Base-by-base conservation (phyloP, 768 basidiomycete genomes). In the Suillus alpinus region DNA sequence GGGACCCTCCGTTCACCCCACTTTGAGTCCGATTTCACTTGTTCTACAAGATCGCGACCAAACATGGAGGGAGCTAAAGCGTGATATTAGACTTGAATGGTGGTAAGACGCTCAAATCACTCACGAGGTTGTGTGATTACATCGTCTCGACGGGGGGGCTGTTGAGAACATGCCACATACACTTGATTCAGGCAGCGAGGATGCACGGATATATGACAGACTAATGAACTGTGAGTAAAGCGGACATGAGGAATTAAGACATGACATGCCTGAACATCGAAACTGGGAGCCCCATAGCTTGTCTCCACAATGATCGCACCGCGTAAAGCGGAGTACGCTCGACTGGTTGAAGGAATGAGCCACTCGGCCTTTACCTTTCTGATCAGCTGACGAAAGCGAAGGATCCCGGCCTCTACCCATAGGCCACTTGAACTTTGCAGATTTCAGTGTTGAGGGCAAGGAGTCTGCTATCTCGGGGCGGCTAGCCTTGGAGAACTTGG, bases 251-350 rank as follows among this genome's bases (percentile, higher is more conserved):
- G 39, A 2, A 43, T 32, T 46, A 46, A 34, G 50, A 20, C n/a
- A 46, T 3, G 10, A 80, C 93, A 71, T 70, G 94, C 96, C 81
- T 65, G 88, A 84, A 71, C 97, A 99, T 36, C 92, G 88, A 57
- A 92, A 80, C 70, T 95, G 94, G n/a, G 95, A 86, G 6, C 97
- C 97, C 95, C 95, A 99, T 87, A 98, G 87, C 80, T 98, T 99
- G 71, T 98, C 97, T 37, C 88, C 89, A 70, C 97, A 99, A 58
- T 95, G 89, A 68, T 98, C 97, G 70, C 97, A 99, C 44, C 92
- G 84, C 32, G 92, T 88, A 60, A 97, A 91, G 40, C 95, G 85
- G 60, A 98, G 78, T 32, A 95, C 85, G 67, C 88, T 96, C 64
- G 92, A 78, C 64, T 91, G 94, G 69, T 94, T 91, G 81, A 98